A percentile compares a stretch with the other conserved stretches of the same genome.
phyloP scores from a whole-genome alignment of 441 rosid genomes.

The Syzygium syzygioides region DNA sequence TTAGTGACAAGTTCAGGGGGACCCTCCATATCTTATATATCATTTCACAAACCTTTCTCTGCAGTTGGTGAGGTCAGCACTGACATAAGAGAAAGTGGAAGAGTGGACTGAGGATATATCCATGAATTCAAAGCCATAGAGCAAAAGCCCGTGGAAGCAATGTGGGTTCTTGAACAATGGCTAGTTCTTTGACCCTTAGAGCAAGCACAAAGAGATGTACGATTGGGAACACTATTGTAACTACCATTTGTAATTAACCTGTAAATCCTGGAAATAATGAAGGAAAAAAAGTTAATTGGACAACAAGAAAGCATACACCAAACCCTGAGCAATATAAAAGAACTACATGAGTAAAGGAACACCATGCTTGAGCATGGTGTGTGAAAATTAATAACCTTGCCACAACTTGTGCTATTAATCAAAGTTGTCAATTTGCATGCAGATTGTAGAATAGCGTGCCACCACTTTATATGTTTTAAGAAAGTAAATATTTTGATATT shows the following conservation, averaged over 20 bases:
- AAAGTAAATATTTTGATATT: background rate
- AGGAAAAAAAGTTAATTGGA: conserved; percentile 5
- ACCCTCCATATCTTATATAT: background rate
- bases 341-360: background rate
- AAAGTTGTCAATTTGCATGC: background rate
- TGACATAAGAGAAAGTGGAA: conserved; percentile 75
- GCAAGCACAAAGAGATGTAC: conserved; percentile 26
- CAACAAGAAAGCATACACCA: background rate
- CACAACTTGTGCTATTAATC: background rate
- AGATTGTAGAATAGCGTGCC: background rate
- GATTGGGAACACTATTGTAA: conserved; percentile 42
- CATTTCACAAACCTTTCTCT: conserved; percentile 54
- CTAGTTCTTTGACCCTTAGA: conserved; percentile 20
- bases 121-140: conserved; percentile 76
- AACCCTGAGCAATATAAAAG: background rate
- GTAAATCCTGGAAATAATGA: conserved; percentile 48
- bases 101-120: conserved; percentile 83
- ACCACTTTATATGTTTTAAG: background rate
- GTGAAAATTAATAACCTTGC: background rate
- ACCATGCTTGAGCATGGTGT: background rate
- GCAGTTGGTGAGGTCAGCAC: conserved; percentile 36
- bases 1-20: conserved; percentile 1
- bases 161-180: conserved; percentile 23
- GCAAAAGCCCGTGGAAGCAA: conserved; percentile 11
- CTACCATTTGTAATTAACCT: conserved; percentile 51